Conservation (phyloP, 2,329 filamentous ascomycete genomes). For the Zymoseptoria pseudotritici region DNA sequence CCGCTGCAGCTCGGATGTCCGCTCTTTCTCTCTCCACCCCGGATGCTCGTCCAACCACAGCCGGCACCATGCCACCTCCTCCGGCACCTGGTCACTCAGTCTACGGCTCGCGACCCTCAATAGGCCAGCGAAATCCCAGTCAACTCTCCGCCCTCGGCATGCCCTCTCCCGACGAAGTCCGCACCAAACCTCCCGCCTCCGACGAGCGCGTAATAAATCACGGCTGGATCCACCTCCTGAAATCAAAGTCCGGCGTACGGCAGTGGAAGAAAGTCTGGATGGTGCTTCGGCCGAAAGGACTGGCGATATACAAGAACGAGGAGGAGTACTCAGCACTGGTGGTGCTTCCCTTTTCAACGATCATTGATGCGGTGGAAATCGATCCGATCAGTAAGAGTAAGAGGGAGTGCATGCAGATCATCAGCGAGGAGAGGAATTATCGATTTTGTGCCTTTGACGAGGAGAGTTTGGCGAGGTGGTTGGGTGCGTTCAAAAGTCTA, state of each 20-base stretch:
- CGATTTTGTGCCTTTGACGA: slow-evolving; percentile 60
- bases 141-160: slow-evolving; percentile 50
- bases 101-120: slow-evolving; percentile 27
- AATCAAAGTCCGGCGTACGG: slow-evolving; percentile 72
- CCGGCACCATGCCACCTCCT: slow-evolving; percentile 23
- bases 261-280: slow-evolving; percentile 96
- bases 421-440: slow-evolving; percentile 71
- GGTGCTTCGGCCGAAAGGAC: slow-evolving; percentile 74
- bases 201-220: slow-evolving; percentile 93
- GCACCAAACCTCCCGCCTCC: slow-evolving; percentile 4
- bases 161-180: slow-evolving; percentile 30
- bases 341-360: slow-evolving; percentile 67
- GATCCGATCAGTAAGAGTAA: slow-evolving; percentile 82
- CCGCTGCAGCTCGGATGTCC: slow-evolving; percentile 26
- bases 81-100: slow-evolving; percentile 27
- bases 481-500: slow-evolving; percentile 86
- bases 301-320: slow-evolving; percentile 90
- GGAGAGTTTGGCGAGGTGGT: slow-evolving; percentile 71
- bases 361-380: slow-evolving; percentile 88
- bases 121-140: slow-evolving; percentile 47
- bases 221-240: slow-evolving; percentile 78
- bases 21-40: slow-evolving; percentile 26
- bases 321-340: slow-evolving; percentile 79
- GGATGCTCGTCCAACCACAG: slow-evolving; percentile 27
- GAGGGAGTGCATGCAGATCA: slow-evolving; percentile 80